Percentiles rank a stretch among this genome's conserved stretches.
Conservation (phyloP, 192 early-diverging fungal genomes). For the Entomortierella lignicola region DNA sequence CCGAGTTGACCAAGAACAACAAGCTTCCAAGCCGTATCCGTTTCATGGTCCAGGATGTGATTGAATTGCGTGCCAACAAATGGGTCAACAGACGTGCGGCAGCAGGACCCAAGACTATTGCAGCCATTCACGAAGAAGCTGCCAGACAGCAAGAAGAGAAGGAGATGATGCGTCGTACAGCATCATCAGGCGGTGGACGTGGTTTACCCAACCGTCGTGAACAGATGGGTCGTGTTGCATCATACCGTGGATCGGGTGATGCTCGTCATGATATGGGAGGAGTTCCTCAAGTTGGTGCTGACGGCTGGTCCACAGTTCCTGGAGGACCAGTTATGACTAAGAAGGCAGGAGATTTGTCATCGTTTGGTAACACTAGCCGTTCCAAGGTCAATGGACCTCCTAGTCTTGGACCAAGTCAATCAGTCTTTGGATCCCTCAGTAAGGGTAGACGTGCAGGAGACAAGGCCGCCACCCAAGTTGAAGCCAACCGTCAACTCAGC, state of each 20-base stretch:
- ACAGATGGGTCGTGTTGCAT: constrained; percentile 68
- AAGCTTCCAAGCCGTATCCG: constrained; percentile 88
- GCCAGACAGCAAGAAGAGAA: constrained; percentile 80
- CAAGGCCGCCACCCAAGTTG: constrained; percentile 54
- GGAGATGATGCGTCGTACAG: constrained; percentile 72
- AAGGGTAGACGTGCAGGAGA: constrained; percentile 59
- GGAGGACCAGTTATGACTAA: constrained; percentile 57
- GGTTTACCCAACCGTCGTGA: constrained; percentile 73
- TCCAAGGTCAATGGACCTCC: constrained; percentile 58
- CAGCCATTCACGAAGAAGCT: constrained; percentile 88
- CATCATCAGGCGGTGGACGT: constrained; percentile 70
- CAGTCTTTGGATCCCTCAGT: constrained; percentile 58
- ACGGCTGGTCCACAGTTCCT: constrained; percentile 80
- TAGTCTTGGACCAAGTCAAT: constrained; percentile 68
- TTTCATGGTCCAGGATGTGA: constrained; percentile 92
- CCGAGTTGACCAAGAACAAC: constrained; percentile 74
- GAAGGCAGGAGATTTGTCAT: constrained; percentile 76
- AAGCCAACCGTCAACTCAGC: constrained; percentile 57
- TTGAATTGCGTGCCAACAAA: constrained; percentile 80
- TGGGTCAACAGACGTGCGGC: constrained; percentile 79
- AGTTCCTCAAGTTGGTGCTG: constrained; percentile 62
- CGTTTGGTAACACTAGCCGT: constrained; percentile 79
- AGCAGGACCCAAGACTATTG: constrained; percentile 90
- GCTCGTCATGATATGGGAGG: constrained; percentile 42
- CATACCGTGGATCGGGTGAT: constrained; percentile 63